These are phyloP conservation scores for Zygotorulaspora danielsina DNA, from an alignment of 805 yeast species.

Conservation along the genomic window DNA sequence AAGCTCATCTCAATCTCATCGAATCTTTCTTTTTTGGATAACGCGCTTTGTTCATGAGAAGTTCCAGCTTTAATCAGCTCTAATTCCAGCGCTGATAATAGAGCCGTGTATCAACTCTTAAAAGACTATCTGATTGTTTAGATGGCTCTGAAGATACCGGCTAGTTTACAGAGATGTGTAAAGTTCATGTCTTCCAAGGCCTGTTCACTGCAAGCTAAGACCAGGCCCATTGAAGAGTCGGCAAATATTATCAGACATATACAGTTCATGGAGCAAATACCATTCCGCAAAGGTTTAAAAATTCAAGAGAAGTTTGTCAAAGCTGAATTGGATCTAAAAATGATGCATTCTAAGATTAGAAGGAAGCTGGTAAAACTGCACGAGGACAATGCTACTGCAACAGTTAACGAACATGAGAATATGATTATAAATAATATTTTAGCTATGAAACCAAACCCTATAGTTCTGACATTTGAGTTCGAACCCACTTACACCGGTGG, in stretches of 20 bases:
- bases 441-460: slow-evolving; percentile 56
- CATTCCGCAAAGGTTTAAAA: slow-evolving; percentile 47
- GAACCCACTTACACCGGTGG: slow-evolving; percentile 90
- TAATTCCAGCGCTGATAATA: too few relatives aligned
- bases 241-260: slow-evolving; percentile 42
- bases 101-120: too few relatives aligned
- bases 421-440: slow-evolving; percentile 42
- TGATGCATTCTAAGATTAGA: slow-evolving; percentile 46
- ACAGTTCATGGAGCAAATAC: slow-evolving; percentile 38
- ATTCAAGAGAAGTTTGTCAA: slow-evolving; percentile 55
- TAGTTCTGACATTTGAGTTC: slow-evolving; percentile 78
- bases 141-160: too few relatives aligned
- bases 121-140: too few relatives aligned
- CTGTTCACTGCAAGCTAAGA: slow-evolving; percentile 14
- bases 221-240: slow-evolving; percentile 34
- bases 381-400: slow-evolving; percentile 33
- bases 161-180: too few relatives aligned
- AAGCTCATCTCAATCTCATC: too few relatives aligned
- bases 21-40: too few relatives aligned
- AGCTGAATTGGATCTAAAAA: slow-evolving; percentile 55
- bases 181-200: slow-evolving; percentile 4
- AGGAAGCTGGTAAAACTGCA: slow-evolving; percentile 39
- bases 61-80: too few relatives aligned
- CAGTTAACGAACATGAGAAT: slow-evolving; percentile 45
- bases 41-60: too few relatives aligned